Evolutionary conservation across 805 yeast genomes (phyloP), one percentile per base, ranked within the genome.

Genomic region (Lachancea nothofagi): DNA sequence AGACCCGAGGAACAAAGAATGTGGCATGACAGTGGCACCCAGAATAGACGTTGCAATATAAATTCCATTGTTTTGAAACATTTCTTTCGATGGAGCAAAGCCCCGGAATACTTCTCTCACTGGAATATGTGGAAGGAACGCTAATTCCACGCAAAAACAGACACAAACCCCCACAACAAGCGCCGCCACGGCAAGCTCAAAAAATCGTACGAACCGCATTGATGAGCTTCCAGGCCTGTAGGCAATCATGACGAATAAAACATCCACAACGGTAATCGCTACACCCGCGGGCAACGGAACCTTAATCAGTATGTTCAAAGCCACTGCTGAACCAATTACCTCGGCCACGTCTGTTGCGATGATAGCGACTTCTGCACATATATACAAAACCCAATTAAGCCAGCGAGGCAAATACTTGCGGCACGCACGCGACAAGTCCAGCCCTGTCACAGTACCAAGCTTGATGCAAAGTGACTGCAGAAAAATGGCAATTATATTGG

Each of bases 1-100:
- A 0, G 90, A 81, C 0, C 96, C 96, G 39, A 87, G 66, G 55
- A 84, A 87, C 33, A 87, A 66, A 2, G 89, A 80, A 57, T 87
- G 96, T 4, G 96, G 96, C 96, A 87, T 87, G 18, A 87, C 95
- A 0, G 96, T 87, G 10, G 96, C 96, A 43, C 96, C 96, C 33
- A 87, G 69, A 43, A 87, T 83, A 8, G 95, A 93, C 46, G 87
- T 72, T 19, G 89, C 78, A 29, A 82, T 66, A 52, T 80, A 84
- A 32, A 84, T 65, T 4, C 94, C 90, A 53, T 74, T 71, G 51
- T 73, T 75, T 47, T 74, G 77, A 32, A 68, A 64, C 55, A 76
- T 61, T 17, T 64, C 63, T 8, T 49, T 46, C 0, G 74, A 67
- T 1, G 96, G 95, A 15, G 84, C 66, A 55, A 75, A 83, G 0